Evolutionary conservation across 208 protist species (phyloP).

Genomic region (Leishmania amazonensis): DNA sequence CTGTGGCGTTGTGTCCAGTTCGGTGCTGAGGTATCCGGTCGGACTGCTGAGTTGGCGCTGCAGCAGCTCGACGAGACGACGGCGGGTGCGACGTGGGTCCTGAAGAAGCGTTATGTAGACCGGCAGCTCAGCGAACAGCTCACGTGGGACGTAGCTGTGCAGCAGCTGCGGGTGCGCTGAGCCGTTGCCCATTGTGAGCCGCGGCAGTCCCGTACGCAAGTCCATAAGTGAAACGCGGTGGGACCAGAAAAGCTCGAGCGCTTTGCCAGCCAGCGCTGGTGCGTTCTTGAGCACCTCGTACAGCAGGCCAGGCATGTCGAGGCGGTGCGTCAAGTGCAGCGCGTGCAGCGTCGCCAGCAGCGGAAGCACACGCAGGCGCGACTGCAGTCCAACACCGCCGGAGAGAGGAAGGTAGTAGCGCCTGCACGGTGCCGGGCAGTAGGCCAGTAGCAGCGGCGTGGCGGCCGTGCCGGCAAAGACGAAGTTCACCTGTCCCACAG

Average conservation of each 20-base stretch:
- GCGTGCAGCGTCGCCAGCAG: conserved; percentile 72
- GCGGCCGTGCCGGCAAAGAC: conserved; percentile 68
- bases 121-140: conserved; percentile 82
- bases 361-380: conserved; percentile 79
- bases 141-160: conserved; percentile 60
- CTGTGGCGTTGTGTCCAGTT: conserved; percentile 64
- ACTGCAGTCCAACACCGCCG: conserved; percentile 69
- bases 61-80: conserved; percentile 79
- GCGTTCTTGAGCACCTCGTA: conserved; percentile 85
- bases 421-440: conserved; percentile 49
- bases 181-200: conserved; percentile 51
- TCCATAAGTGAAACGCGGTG: conserved; percentile 56
- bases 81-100: conserved; percentile 59
- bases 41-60: conserved; percentile 83
- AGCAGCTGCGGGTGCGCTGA: conserved; percentile 43
- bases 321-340: conserved; percentile 55
- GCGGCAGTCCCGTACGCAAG: conserved; percentile 43
- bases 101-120: conserved; percentile 65
- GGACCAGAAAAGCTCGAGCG: conserved; percentile 70
- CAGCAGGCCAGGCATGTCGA: conserved; percentile 79
- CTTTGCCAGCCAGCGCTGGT: conserved; percentile 70
- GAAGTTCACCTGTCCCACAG: conserved; percentile 73
- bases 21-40: conserved; percentile 70
- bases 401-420: conserved; percentile 73
- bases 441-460: conserved; percentile 51